Percentiles rank a stretch among this genome's conserved stretches.
These are phyloP conservation scores for Clonostachys chloroleuca DNA, from an alignment of 2,329 filamentous ascomycete species.

Conservation along the genomic window DNA sequence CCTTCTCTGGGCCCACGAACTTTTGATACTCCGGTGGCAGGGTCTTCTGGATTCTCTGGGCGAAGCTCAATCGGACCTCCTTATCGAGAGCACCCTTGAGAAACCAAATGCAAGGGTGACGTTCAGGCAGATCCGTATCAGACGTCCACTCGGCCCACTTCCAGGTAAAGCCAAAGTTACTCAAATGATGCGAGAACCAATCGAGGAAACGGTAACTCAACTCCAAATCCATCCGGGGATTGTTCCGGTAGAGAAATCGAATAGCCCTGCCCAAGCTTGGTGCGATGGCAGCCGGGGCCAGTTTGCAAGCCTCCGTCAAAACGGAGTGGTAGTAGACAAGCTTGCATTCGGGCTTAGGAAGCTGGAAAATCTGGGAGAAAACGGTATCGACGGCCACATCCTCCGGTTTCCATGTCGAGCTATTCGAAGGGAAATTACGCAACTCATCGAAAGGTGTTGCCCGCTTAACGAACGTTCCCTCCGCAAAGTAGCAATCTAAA, in stretches of 20 bases:
- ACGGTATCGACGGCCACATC: constrained; percentile 97
- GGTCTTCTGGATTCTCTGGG: constrained; percentile 91
- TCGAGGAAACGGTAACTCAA: constrained; percentile 84
- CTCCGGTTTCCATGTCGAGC: constrained; percentile 92
- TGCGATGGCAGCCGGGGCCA: constrained; percentile 93
- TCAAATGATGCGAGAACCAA: constrained; percentile 97
- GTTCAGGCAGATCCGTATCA: constrained; percentile 70
- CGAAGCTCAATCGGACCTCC: constrained; percentile 94
- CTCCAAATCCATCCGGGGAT: constrained; percentile 82
- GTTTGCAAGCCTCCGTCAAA: constrained; percentile 91
- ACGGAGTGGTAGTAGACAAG: constrained; percentile 95
- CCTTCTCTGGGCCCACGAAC: constrained; percentile 80
- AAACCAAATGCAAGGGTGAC: constrained; percentile 90
- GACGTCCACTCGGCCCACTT: constrained; percentile 98
- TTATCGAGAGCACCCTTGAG: constrained; percentile 89
- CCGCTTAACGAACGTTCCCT: constrained; percentile 87
- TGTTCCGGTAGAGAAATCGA: constrained; percentile 80
- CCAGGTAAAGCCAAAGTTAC: constrained; percentile 99
- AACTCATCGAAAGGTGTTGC: constrained; percentile 91
- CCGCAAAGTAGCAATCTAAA: constrained; percentile 89
- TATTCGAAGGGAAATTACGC: constrained; percentile 58
- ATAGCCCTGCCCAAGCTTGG: constrained; percentile 92
- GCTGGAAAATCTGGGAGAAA: constrained; percentile 88
- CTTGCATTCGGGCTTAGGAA: constrained; percentile 86
- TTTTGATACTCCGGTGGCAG: constrained; percentile 78